Percentiles rank a stretch among this genome's conserved stretches.
These are phyloP conservation scores for Kodamaea laetipori DNA, from an alignment of 805 yeast genomes.

Conservation along the genomic window DNA sequence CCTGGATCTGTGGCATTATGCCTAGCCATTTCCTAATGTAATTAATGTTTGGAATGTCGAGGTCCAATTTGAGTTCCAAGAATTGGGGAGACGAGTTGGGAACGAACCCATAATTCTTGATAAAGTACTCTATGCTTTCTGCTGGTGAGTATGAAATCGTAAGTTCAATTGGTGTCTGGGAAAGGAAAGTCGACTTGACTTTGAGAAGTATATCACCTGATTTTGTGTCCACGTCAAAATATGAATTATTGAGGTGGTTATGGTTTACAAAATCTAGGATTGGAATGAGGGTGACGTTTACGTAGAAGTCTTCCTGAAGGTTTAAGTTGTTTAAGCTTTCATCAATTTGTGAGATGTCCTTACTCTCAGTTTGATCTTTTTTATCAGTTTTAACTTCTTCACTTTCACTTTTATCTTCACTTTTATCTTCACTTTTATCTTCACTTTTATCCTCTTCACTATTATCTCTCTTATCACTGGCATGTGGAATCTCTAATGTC, in stretches of 20 bases:
- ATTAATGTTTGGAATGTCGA: constrained; percentile 15
- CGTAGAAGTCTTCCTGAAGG: constrained; percentile 31
- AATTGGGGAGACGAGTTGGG: constrained; percentile 22
- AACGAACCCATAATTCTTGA: constrained; percentile 34
- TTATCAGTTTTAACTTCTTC: background rate
- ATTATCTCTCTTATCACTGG: constrained; percentile 10
- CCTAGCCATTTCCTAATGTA: constrained; percentile 32
- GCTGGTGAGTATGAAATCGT: constrained; percentile 29
- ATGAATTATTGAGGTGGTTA: constrained; percentile 48
- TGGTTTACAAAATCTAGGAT: constrained; percentile 71
- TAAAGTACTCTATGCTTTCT: constrained; percentile 27
- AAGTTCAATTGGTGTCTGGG: constrained; percentile 19
- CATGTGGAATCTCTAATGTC: constrained; percentile 63
- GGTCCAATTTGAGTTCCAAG: constrained; percentile 15
- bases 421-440: background rate
- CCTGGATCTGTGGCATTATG: constrained; percentile 30
- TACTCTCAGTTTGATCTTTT: background rate
- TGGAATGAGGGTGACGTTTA: constrained; percentile 63
- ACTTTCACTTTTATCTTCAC: background rate
- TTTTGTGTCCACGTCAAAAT: constrained; percentile 58
- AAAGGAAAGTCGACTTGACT: constrained; percentile 3
- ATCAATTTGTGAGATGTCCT: background rate
- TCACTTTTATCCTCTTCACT: background rate
- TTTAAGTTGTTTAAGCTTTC: too few relatives aligned
- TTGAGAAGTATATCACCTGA: constrained; percentile 46